Percentiles rank a stretch among this genome's conserved stretches.
These are phyloP conservation scores for Aspergillus vadensis DNA, from an alignment of 2,329 filamentous ascomycete genomes.

Conservation along the genomic window DNA sequence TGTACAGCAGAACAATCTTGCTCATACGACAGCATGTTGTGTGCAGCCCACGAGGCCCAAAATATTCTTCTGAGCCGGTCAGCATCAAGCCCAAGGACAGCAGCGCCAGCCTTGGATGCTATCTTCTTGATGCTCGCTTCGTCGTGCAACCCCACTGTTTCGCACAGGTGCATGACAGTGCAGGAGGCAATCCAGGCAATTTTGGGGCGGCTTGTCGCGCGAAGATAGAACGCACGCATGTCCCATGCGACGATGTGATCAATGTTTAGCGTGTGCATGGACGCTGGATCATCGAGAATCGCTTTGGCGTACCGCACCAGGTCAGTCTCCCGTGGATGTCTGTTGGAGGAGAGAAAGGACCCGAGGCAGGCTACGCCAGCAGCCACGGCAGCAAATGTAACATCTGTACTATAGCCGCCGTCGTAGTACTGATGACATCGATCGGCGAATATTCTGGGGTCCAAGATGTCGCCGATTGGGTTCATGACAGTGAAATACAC, in stretches of 20 bases:
- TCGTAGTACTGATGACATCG: slow-evolving; percentile 32
- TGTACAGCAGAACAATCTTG: slow-evolving; percentile 32
- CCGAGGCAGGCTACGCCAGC: slow-evolving; percentile 32
- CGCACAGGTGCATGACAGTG: slow-evolving; percentile 34
- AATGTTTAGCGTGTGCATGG: slow-evolving; percentile 28
- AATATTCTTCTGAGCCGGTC: slow-evolving; percentile 37
- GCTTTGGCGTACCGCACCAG: slow-evolving; percentile 35
- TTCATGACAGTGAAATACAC: slow-evolving; percentile 28
- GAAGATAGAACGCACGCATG: slow-evolving; percentile 33
- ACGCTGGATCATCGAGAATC: slow-evolving; percentile 35
- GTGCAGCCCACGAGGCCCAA: slow-evolving; percentile 37
- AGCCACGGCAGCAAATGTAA: slow-evolving; percentile 31
- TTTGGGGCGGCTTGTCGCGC: slow-evolving; percentile 33
- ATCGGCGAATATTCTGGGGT: slow-evolving; percentile 29
- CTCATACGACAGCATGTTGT: slow-evolving; percentile 37
- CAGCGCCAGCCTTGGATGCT: slow-evolving; percentile 26
- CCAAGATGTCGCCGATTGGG: slow-evolving; percentile 27
- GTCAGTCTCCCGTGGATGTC: slow-evolving; percentile 29
- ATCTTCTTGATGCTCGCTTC: slow-evolving; percentile 34
- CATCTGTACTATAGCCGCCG: slow-evolving; percentile 13
- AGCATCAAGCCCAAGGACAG: slow-evolving; percentile 29
- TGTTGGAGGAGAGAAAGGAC: slow-evolving; percentile 30
- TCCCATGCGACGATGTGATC: slow-evolving; percentile 35
- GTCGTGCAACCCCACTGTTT: slow-evolving; percentile 30
- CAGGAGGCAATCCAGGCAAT: slow-evolving; percentile 38